phyloP scores from a whole-genome alignment of 2,329 filamentous ascomycete species.

The Pseudofabraea citricarpa region DNA sequence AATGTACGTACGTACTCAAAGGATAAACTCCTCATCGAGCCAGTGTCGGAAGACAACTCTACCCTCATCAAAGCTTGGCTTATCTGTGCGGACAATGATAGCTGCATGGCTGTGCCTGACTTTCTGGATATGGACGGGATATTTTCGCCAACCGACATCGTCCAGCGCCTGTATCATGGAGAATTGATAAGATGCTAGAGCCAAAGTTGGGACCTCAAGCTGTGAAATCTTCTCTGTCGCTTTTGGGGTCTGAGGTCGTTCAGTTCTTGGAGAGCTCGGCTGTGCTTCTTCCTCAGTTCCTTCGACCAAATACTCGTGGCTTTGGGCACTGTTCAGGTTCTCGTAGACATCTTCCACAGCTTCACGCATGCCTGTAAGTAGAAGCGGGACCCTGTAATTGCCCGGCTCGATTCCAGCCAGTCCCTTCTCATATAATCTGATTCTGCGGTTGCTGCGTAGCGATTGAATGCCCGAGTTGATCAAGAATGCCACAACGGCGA shows the following conservation, averaged over 20 bases:
- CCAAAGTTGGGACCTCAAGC: constrained; percentile 58
- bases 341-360: constrained; percentile 60
- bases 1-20: constrained; percentile 15
- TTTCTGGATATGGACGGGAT: constrained; percentile 70
- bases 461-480: constrained; percentile 75
- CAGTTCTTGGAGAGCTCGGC: constrained; percentile 13
- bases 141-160: constrained; percentile 57
- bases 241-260: constrained; percentile 6
- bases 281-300: constrained; percentile 44
- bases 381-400: constrained; percentile 70
- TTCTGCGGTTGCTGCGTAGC: constrained; percentile 67
- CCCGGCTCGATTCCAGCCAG: constrained; percentile 61
- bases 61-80: constrained; percentile 68
- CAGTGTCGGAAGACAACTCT: constrained; percentile 76
- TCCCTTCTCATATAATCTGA: constrained; percentile 70
- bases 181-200: constrained; percentile 76
- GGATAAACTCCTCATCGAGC: constrained; percentile 65
- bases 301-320: constrained; percentile 64
- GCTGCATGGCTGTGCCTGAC: constrained; percentile 81
- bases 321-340: constrained; percentile 28
- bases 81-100: constrained; percentile 74
- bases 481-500: constrained; percentile 68
- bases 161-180: constrained; percentile 78
- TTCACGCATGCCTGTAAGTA: constrained; percentile 69
- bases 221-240: constrained; percentile 14